phyloP scores from a whole-genome alignment of 164 flowering plant genomes.

The grape (Vitis vinifera) region DNA sequence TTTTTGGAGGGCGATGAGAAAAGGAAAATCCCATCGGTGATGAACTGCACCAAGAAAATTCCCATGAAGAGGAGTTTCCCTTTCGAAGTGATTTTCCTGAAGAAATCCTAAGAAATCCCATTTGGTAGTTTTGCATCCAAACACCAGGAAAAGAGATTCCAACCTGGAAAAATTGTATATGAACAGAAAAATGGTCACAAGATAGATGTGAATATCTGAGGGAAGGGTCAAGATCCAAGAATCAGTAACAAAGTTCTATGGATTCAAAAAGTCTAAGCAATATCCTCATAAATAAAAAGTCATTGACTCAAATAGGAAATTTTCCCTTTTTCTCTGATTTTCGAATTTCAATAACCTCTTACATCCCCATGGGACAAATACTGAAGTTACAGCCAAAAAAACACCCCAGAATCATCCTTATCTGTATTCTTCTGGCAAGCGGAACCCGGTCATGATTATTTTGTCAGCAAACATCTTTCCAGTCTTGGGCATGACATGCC shows the following conservation, averaged over 20 bases:
- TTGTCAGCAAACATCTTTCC: constrained; percentile 94
- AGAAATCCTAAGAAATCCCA: too few relatives aligned
- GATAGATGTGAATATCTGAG: too few relatives aligned
- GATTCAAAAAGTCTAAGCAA: neutral
- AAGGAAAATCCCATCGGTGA: too few relatives aligned
- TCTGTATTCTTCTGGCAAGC: constrained; percentile 73
- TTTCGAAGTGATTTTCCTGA: too few relatives aligned
- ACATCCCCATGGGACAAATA: neutral
- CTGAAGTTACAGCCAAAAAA: constrained; percentile 17
- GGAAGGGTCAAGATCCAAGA: too few relatives aligned
- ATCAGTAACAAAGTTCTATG: neutral
- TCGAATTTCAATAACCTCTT: neutral
- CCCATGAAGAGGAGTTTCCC: too few relatives aligned
- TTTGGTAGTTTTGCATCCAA: too few relatives aligned
- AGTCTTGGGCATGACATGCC: constrained; percentile 99
- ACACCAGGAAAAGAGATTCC: too few relatives aligned
- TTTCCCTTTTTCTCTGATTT: neutral
- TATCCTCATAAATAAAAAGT: neutral
- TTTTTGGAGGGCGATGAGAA: too few relatives aligned
- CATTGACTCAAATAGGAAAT: neutral
- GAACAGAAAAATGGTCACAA: too few relatives aligned
- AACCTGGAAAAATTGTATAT: too few relatives aligned
- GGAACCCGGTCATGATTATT: constrained; percentile 74
- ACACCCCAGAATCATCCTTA: constrained; percentile 20
- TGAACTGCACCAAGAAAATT: too few relatives aligned